Base-by-base conservation (phyloP, 2,329 filamentous ascomycete species). In the Aureobasidium sp. region DNA sequence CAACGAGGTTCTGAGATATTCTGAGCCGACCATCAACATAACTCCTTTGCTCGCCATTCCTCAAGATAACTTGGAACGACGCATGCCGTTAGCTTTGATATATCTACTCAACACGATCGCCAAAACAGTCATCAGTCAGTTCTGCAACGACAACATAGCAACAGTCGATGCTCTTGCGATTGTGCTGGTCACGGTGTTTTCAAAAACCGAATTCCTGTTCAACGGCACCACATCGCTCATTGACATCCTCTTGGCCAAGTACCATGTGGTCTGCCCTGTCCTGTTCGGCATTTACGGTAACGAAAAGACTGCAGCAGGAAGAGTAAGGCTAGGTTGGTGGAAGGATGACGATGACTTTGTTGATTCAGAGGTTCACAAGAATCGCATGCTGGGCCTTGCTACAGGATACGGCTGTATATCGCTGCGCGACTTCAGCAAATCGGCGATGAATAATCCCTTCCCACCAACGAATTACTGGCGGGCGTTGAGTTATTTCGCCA, bases 231-330 rank as follows among this genome's bases (percentile, higher is more conserved):
- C 82, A 52, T 62, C 61, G 6, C 79, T 96, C 62, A 86, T 91
- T 58, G 90, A 95, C 70, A 89, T 97, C 63, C 79, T 97, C 34
- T 87, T 96, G 69, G 87, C 92, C 60, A 97, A 97, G 73, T 89
- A 90, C 69, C 86, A 91, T 63, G 80, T 89, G 16, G 80, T 84
- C 3, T 96, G 91, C 68, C 93, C 94, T 0, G 86, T 91, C 1
- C 78, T 99, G 0, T 97, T 95, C 71, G 93, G 93, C 21, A 84
- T 92, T 66, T 82, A 84, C 45, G 92, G 90, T 29, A 85, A 79
- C 64, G 90, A 96, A 71, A 86, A 81, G 64, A 95, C 86, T 0
- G 81, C 85, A 50, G 78, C 79, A 11, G 91, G 90, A 1, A 83
- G 87, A 13, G 67, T 74, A 21, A 81, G 83, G n/a, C 74, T 96